Base-by-base conservation (phyloP, 2,329 filamentous ascomycete genomes). In the Penicillium hordei region DNA sequence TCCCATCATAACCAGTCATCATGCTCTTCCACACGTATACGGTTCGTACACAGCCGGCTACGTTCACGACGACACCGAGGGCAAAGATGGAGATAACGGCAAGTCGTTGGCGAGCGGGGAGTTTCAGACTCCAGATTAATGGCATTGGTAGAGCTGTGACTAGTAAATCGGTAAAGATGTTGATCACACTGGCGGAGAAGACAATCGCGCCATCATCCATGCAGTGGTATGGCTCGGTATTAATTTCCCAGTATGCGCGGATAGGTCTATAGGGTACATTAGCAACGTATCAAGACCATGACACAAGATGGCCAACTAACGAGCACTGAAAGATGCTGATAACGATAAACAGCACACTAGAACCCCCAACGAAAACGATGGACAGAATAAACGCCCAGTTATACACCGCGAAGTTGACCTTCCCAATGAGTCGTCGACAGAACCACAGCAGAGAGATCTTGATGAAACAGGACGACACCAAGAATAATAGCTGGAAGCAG, bases 361-460 rank as follows among this genome's bases (percentile, higher is more conserved):
- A 67, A 10, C 71, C 19, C 3, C 57, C 60, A 21, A 78, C 70
- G 15, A 77, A 55, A 8, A 67, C 53, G 58, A 78, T 75, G 1
- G 66, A 55, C 6, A 60, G 54, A 34, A 68, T 60, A 13, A 64
- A 65, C 5, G 61, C 46, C 58, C 56, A 60, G 33, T 73, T 73
- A 55, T 70, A 72, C 5, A 55, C 19, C 49, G 40, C 52, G 42
- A 64, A 71, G 23, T 62, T 55, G 34, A 72, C 61, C 55, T 72
- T 72, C 23, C 72, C 68, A 2, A 72, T 64, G 5, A 72, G 64
- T 23, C 71, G 70, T 17, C 68, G 69, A 54, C 75, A 73, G 46
- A 77, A 74, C 63, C 68, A 76, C 52, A 68, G 65, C 44, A 78
- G 65, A 1, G 75, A 76, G 12, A 76, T 63, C 55, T 77, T 77